Base-by-base conservation (phyloP, 768 basidiomycete species). In the Coprinellus aureogranulatus region DNA sequence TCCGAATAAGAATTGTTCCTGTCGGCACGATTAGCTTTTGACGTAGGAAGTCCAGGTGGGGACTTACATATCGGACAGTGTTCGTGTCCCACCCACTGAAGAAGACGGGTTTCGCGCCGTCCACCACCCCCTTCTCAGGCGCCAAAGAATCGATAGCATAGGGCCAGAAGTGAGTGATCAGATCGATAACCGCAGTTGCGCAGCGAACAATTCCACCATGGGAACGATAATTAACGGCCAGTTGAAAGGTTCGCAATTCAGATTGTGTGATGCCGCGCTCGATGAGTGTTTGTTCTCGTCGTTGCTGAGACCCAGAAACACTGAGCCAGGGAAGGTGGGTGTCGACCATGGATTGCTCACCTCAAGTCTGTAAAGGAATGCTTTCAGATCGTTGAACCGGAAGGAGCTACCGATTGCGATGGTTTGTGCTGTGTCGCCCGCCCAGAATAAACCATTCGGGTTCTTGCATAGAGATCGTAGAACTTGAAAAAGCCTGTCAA, bases 371-470 rank as follows among this genome's bases (percentile, higher is more conserved):
- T 79, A 82, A 27, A 88, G 60, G 60, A 87, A 88, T 0, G 89
- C 81, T 65, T 85, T 89, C 51, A 91, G 65, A 44, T 89, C 87
- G 54, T 86, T 73, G 65, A 91, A 91, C 10, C 84, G 73, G 62
- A 91, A 91, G 0, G 86, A 79, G 59, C 86, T 88, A 2, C 89
- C 89, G 0, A 81, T 79, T 0, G 87, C 84, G 39, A 91, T 90
- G 0, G 89, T 87, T 61, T 91, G 89, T 0, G 89, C 88, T 0
- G 89, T 90, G 64, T 91, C 89, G 0, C 90, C 89, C 1, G 88
- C 89, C 86, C 87, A 90, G 60, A 90, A 87, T 20, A 89, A 68
- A 0, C 89, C 88, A 51, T 87, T 72, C 0, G 81, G 78, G 62
- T 89, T 89, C 11, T 68, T 68, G 59, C 86, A 89, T n/a, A 90